Evolutionary conservation across 768 basidiomycete species (phyloP), one percentile per base, ranked within the genome.

Genomic region (Mycena capillaripes): DNA sequence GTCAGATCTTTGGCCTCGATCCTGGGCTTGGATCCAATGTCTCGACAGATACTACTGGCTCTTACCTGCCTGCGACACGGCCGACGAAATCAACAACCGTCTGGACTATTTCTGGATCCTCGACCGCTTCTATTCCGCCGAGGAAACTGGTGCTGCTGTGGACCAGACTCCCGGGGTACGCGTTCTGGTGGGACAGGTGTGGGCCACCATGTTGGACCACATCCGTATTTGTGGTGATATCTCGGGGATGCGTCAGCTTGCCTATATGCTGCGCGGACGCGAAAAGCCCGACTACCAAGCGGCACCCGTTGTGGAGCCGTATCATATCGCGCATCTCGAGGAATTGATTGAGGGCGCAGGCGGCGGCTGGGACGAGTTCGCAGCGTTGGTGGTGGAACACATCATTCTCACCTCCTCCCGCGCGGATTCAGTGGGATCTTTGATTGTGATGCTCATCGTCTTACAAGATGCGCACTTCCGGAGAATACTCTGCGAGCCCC

Each of bases 21-120:
- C 32, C 46, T 64, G 62, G 62, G 34, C 30, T 52, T 64, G 62
- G 62, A 64, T 64, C 48, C 62, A 64, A 21, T 64, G 32, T 38
- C 62, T 64, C 62, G 62, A 64, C 62, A 64, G 48, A 53, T 53
- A 65, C 38, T 17, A 65, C 38, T 65, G 27, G 23, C 27, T 38
- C 21, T 29, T 65, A 29, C 52, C 63, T 55, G 52, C 50, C 52
- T 30, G 52, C 38, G 63, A 65, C 63, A 55, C 63, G 23, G 36
- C 27, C 38, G 63, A 30, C 52, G 52, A 55, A 42, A 27, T 40
- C 19, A 30, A 65, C 52, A 65, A 65, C 38, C 63, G 63, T 30
- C 36, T 55, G 36, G 50, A 29, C 52, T 65, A 65, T 42, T 65
- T 65, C 52, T 42, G 63, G 52, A 42, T 65, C 27, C 36, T 65